phyloP scores from a whole-genome alignment of 768 basidiomycete species.

The Russula virescens region DNA sequence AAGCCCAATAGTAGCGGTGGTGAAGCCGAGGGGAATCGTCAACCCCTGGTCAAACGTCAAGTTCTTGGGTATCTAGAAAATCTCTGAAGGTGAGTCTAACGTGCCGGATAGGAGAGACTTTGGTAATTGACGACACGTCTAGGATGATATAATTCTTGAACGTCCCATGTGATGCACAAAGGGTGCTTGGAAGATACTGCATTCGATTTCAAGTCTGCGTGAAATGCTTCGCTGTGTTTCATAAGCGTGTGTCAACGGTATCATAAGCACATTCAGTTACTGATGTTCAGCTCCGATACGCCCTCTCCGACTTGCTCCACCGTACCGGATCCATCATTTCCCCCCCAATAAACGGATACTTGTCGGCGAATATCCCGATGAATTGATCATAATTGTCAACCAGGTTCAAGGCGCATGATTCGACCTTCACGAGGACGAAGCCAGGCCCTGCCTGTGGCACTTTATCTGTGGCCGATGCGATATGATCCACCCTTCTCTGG shows the following conservation, averaged over 20 bases:
- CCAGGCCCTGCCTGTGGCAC: constrained; percentile 22
- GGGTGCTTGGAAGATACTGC: constrained; percentile 14
- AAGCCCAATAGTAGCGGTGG: too few species aligned
- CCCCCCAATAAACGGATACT: constrained; percentile 26
- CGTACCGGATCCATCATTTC: too few species aligned
- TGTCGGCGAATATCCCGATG: too few species aligned
- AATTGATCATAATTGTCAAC: constrained; percentile 22
- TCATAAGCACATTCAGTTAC: constrained; percentile 27
- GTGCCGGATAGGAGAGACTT: not conserved
- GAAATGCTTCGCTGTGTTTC: not conserved
- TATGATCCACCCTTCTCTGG: too few species aligned
- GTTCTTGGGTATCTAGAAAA: constrained; percentile 43
- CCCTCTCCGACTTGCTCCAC: constrained; percentile 29
- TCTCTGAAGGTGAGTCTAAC: not conserved
- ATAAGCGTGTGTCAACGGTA: too few species aligned
- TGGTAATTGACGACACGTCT: too few species aligned
- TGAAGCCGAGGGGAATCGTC: too few species aligned
- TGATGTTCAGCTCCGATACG: constrained; percentile 27
- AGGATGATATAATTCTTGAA: constrained; percentile 26
- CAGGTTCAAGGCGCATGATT: constrained; percentile 24
- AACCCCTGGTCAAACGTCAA: too few species aligned
- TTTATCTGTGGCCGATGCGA: constrained; percentile 20
- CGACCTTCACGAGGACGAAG: constrained; percentile 21
- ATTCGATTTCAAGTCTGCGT: too few species aligned
- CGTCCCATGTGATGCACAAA: constrained; percentile 5